Conservation (phyloP, 805 yeast genomes). For the Teunomyces kruisii region DNA sequence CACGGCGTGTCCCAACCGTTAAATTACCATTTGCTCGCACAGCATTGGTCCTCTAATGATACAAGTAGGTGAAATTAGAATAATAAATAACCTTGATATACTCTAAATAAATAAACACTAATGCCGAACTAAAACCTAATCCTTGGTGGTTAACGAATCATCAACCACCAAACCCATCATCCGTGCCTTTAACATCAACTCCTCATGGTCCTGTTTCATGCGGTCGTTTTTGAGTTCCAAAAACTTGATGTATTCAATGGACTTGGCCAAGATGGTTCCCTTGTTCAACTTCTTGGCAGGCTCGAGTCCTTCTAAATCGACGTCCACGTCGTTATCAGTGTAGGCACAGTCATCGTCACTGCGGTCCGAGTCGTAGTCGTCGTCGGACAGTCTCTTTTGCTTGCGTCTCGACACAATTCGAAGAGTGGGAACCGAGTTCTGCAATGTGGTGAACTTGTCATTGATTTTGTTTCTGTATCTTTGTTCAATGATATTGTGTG, state of each 20-base stretch:
- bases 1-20: neutral
- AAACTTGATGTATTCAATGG: conserved; percentile 77
- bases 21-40: neutral
- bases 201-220: conserved; percentile 52
- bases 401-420: conserved; percentile 28
- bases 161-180: conserved; percentile 29
- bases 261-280: conserved; percentile 74
- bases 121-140: conserved; percentile 4
- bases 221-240: conserved; percentile 58
- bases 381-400: conserved; percentile 12
- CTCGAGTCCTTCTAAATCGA: conserved; percentile 66
- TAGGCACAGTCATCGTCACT: conserved; percentile 6
- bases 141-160: conserved; percentile 4
- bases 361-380: conserved; percentile 14
- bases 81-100: conserved; percentile 1
- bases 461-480: conserved; percentile 44
- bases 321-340: conserved; percentile 3
- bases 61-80: neutral
- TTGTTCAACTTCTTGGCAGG: conserved; percentile 77
- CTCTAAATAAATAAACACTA: conserved; percentile 1
- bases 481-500: conserved; percentile 45
- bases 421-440: conserved; percentile 39
- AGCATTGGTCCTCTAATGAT: neutral
- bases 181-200: conserved; percentile 38
- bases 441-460: conserved; percentile 40